These are phyloP conservation scores for Ceratocystis cubensis DNA, from an alignment of 2,329 filamentous ascomycete genomes.

Conservation along the genomic window DNA sequence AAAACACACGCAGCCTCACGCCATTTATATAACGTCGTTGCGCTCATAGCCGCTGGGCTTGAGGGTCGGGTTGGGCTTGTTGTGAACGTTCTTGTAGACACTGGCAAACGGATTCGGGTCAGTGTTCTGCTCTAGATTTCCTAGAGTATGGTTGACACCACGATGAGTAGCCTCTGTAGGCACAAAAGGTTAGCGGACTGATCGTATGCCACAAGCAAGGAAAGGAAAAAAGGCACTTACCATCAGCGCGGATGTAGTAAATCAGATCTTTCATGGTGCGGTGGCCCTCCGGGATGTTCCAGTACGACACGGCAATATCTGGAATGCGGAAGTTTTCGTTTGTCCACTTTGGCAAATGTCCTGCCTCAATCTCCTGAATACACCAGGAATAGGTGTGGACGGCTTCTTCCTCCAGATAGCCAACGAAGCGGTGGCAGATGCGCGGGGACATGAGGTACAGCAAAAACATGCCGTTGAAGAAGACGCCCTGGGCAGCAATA, in stretches of 20 bases:
- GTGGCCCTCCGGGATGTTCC: constrained; percentile 78
- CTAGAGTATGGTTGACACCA: constrained; percentile 90
- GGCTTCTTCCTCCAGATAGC: constrained; percentile 93
- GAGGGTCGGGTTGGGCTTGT: constrained; percentile 53
- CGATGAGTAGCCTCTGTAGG: constrained; percentile 64
- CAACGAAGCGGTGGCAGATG: constrained; percentile 89
- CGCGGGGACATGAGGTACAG: constrained; percentile 76
- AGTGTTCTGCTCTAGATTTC: constrained; percentile 69
- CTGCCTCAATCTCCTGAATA: constrained; percentile 73
- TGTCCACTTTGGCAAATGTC: constrained; percentile 72
- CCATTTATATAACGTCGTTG: constrained; percentile 54
- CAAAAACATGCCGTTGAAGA: constrained; percentile 89
- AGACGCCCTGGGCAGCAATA: constrained; percentile 83
- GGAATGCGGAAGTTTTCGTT: constrained; percentile 59
- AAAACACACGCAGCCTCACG: background rate
- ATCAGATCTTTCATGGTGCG: constrained; percentile 77
- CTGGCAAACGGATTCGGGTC: constrained; percentile 91
- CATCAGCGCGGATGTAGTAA: constrained; percentile 73
- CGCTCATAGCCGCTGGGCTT: constrained; percentile 70
- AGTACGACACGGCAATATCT: constrained; percentile 81
- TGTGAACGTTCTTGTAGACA: constrained; percentile 57
- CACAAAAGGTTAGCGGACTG: constrained; percentile 5
- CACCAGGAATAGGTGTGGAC: constrained; percentile 89
- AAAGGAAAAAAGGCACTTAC: constrained; percentile 17
- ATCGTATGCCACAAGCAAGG: background rate